Percentiles rank a stretch among this genome's conserved stretches.
These are phyloP conservation scores for Halophytophthora polymorphica DNA, from an alignment of 352 stramenopile species.

Conservation along the genomic window DNA sequence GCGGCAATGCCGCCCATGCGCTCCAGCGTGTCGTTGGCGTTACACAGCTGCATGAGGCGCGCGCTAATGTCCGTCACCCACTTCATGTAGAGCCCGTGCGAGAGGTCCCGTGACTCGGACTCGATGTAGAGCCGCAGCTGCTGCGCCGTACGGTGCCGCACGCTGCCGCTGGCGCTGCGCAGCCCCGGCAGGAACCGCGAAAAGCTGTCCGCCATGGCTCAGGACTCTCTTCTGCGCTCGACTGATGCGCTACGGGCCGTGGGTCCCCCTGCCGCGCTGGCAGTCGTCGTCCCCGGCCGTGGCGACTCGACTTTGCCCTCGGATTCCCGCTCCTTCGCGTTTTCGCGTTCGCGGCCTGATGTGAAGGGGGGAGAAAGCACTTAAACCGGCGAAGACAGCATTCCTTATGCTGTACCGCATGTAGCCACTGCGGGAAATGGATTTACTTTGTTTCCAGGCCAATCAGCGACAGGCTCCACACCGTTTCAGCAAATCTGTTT, in stretches of 20 bases:
- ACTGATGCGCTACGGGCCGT: neutral
- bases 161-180: slow-evolving; percentile 58
- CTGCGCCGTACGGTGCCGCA: slow-evolving; percentile 64
- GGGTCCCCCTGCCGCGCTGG: too few species aligned
- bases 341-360: slow-evolving; percentile 6
- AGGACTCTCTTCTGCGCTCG: neutral
- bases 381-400: slow-evolving; percentile 9
- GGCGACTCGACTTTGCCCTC: neutral
- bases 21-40: slow-evolving; percentile 70
- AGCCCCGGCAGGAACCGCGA: slow-evolving; percentile 73
- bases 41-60: slow-evolving; percentile 82
- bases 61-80: slow-evolving; percentile 83
- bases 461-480: too few species aligned
- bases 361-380: slow-evolving; percentile 4
- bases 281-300: too few species aligned
- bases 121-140: slow-evolving; percentile 83
- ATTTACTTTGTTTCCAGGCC: too few species aligned
- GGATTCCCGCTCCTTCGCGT: neutral
- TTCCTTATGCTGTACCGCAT: neutral
- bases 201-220: slow-evolving; percentile 60
- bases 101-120: slow-evolving; percentile 82
- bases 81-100: slow-evolving; percentile 83
- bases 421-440: too few species aligned
- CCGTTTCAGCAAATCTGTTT: too few species aligned
- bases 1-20: slow-evolving; percentile 83